Base-by-base conservation (phyloP, 2,329 filamentous ascomycete genomes). In the Colletotrichum paranaense region DNA sequence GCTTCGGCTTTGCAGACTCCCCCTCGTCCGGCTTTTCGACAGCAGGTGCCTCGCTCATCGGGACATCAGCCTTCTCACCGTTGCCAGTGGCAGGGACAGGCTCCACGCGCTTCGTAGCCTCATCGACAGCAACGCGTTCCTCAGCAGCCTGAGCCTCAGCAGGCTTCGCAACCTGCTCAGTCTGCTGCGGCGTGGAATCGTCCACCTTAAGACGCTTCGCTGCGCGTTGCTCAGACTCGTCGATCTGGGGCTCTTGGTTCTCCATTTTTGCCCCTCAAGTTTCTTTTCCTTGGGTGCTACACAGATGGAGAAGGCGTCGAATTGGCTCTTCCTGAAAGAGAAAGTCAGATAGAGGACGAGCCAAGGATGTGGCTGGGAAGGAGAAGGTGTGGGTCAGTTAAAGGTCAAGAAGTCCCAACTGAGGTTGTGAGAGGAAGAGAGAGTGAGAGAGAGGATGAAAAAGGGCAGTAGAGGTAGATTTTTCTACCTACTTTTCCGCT, bases 201-300 rank as follows among this genome's bases (percentile, higher is more conserved):
- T 74, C 70, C 59, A 74, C 62, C 73, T 76, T 77, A 76, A 76
- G 69, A 65, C 76, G 76, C 68, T 77, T 77, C 56, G 76, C 73
- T 55, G 76, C 74, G 55, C 75, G 76, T 63, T 76, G 75, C 35
- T 75, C 75, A 49, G 73, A 56, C 55, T 68, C 68, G 22, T 75
- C 65, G 42, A 56, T 56, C 30, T 59, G 66, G 30, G 49, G n/a
- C 19, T 42, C 30, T 30, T 67, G 35, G 32, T 62, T 67, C 62
- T 74, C 68, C 72, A 72, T 74, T 32, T 46, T 62, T 6, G 38
- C 38, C 28, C n/a, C 30, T 5, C 11, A 35, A 30, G 56, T 26
- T 49, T 49, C 42, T 52, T 30, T 32, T 52, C 24, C 24, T 26
- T 24, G 26, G 28, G 28, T 16, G 58, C 32, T 30, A 26, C 32